Base-by-base conservation (phyloP, 768 basidiomycete genomes). In the Lactarius hatsudake region DNA sequence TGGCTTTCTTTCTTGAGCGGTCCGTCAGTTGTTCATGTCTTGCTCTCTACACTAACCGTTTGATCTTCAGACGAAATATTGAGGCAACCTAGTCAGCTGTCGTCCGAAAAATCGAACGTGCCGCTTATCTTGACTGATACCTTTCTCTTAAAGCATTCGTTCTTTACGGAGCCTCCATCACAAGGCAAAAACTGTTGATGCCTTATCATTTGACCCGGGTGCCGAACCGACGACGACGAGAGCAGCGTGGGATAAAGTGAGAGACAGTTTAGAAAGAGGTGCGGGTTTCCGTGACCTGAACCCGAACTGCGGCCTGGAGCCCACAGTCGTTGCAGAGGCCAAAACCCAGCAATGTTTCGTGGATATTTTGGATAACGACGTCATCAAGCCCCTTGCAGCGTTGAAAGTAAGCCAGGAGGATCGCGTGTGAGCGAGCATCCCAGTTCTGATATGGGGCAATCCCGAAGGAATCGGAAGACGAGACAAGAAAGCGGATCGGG, bases 341-440 rank as follows among this genome's bases (percentile, higher is more conserved):
- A 10, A 12, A n/a, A 23, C n/a, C 4, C 45, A 13, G n/a, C 45
- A 48, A 9, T 0, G 10, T 48, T 23, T 48, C 45, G n/a, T 48
- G 45, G 10, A 48, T 48, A 48, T 48, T 10, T 48, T 48, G n/a
- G 45, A 48, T 23, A 48, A 48, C 1, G n/a, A 23, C 4, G n/a
- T 23, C 9, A 48, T 48, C 4, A 48, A 48, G 5, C 45, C 45
- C 4, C 45, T 48, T 23, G 9, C 0, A n/a, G n/a, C 10, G 1
- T 23, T 48, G n/a, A 48, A 48, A 3, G 45, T 48, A 23, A n/a
- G 45, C 45, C 4, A 12, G 9, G 9, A 12, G 0, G 3, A 48
- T 48, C 1, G 3, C n/a, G 0, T 2, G 5, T 1, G 15, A 0
- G 17, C 5, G 15, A 17, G 5, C 1, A 18, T 42, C 42, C 17